Conservation (phyloP, 108 stramenopile species). For the Cylindrotheca closterium region DNA sequence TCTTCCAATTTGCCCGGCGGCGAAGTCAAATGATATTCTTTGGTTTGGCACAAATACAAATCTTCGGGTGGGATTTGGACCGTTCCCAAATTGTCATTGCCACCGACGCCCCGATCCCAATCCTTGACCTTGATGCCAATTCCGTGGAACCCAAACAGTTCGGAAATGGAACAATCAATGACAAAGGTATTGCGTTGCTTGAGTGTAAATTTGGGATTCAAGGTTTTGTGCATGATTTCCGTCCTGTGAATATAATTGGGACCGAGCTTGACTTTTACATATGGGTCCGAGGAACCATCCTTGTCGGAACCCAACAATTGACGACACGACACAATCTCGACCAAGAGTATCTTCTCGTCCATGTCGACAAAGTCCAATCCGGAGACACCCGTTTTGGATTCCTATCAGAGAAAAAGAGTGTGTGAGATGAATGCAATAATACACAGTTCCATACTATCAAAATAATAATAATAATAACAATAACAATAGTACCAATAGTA, state of each 20-base stretch:
- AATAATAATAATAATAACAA: no score
- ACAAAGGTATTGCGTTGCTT: background rate
- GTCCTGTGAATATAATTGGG: constrained; percentile 51
- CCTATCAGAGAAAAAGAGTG: background rate
- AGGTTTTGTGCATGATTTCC: constrained; percentile 29
- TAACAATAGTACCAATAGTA: no score
- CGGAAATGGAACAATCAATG: background rate
- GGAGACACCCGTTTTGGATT: background rate
- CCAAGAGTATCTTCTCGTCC: constrained; percentile 14
- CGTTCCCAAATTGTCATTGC: background rate
- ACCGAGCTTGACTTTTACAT: constrained; percentile 43
- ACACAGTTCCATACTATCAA: no score
- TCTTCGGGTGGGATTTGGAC: background rate
- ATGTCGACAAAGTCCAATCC: background rate
- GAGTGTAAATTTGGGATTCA: constrained; percentile 34
- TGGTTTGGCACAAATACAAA: background rate
- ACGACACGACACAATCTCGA: constrained; percentile 41
- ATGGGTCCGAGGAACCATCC: constrained; percentile 40
- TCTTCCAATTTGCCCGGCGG: background rate
- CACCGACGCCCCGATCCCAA: background rate
- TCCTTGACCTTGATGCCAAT: background rate
- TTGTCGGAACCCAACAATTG: constrained; percentile 32
- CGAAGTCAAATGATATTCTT: background rate
- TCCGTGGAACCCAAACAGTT: background rate
- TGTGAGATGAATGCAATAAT: no score